Evolutionary conservation across 2,329 filamentous ascomycete genomes (phyloP).

Genomic region (Fusarium globosum): DNA sequence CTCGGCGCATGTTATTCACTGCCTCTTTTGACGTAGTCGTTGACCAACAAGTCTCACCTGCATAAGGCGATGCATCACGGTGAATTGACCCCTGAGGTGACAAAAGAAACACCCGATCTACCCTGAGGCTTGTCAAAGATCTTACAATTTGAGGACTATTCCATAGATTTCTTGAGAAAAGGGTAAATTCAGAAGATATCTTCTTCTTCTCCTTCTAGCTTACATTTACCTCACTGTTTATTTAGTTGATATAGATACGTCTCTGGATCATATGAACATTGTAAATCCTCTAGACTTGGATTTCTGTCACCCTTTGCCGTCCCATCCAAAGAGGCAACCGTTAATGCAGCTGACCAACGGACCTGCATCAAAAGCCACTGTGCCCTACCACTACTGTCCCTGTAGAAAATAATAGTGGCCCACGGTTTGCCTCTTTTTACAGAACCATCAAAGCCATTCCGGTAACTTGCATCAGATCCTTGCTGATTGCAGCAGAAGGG

Average conservation of each 20-base stretch:
- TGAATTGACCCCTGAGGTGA: neutral
- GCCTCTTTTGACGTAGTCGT: neutral
- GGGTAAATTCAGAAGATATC: fast-evolving
- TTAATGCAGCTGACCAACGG: conserved; percentile 1
- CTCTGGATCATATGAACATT: fast-evolving
- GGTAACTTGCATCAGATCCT: neutral
- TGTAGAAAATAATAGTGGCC: neutral
- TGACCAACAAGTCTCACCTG: neutral
- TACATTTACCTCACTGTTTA: fast-evolving
- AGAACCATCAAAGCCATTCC: neutral
- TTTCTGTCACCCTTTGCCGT: neutral
- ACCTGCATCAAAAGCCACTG: neutral
- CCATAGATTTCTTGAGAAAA: fast-evolving
- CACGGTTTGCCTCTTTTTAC: neutral
- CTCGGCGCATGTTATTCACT: neutral
- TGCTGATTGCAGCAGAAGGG: neutral
- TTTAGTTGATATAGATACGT: too few species aligned
- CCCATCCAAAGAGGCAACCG: neutral
- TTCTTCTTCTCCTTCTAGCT: too few species aligned
- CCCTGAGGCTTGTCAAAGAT: neutral
- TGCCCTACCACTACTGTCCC: neutral
- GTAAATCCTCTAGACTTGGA: fast-evolving
- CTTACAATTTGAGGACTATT: too few species aligned
- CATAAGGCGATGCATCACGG: neutral
- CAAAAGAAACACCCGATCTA: neutral